Conservation (phyloP, 2,329 filamentous ascomycete genomes). For the Arthrobotrys sinensis region DNA sequence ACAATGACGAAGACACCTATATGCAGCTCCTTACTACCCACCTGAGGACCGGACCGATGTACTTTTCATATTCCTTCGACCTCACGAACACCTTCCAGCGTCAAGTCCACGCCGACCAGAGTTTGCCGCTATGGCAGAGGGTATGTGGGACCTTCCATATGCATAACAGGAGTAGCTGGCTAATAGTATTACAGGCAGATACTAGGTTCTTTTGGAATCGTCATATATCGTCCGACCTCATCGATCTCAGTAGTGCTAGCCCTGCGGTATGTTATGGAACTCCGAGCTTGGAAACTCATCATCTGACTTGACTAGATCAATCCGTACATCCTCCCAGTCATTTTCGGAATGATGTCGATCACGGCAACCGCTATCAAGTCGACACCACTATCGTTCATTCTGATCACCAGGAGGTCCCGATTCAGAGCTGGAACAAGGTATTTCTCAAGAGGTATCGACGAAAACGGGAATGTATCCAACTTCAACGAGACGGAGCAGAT, state of each 20-base stretch:
- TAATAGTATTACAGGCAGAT: conserved; percentile 73
- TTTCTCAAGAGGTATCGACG: conserved; percentile 93
- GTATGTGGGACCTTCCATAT: conserved; percentile 55
- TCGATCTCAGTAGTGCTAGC: conserved; percentile 80
- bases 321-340: conserved; percentile 93
- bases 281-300: background rate
- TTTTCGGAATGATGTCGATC: conserved; percentile 96
- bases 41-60: conserved; percentile 89
- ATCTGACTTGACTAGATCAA: conserved; percentile 72
- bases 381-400: conserved; percentile 84
- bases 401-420: conserved; percentile 90
- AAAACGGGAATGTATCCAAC: conserved; percentile 95
- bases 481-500: conserved; percentile 99
- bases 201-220: conserved; percentile 99
- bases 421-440: conserved; percentile 92
- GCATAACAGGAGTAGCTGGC: background rate
- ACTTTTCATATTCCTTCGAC: conserved; percentile 98
- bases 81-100: conserved; percentile 97
- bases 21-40: conserved; percentile 82
- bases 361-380: conserved; percentile 87
- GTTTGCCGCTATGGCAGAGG: conserved; percentile 86
- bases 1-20: conserved; percentile 94
- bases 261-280: conserved; percentile 61
- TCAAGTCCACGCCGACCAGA: conserved; percentile 81
- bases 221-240: conserved; percentile 90